Conservation (phyloP, 2,329 filamentous ascomycete genomes). For the Paradendryphiella salina region DNA sequence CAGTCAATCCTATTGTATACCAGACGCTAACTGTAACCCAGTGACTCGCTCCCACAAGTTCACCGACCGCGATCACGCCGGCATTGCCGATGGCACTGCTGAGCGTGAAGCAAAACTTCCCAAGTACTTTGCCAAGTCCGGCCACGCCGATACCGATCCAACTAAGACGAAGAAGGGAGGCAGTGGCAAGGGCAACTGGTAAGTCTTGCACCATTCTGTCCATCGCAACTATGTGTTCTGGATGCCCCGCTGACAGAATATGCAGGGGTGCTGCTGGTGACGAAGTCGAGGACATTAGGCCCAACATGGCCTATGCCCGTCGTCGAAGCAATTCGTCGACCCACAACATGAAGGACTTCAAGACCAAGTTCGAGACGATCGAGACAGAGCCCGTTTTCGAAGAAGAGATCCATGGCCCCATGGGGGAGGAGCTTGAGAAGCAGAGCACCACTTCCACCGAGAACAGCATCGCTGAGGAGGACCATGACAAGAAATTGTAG, state of each 20-base stretch:
- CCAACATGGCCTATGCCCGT: conserved; percentile 81
- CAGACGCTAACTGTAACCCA: conserved; percentile 43
- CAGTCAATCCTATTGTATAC: background rate
- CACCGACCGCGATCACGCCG: conserved; percentile 89
- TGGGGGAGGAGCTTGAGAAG: conserved; percentile 60
- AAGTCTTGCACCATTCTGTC: conserved; percentile 45
- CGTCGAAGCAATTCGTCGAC: conserved; percentile 91
- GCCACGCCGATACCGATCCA: conserved; percentile 78
- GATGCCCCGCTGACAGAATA: conserved; percentile 19
- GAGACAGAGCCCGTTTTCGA: conserved; percentile 92
- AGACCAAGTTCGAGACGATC: conserved; percentile 94
- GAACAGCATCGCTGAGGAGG: conserved; percentile 62
- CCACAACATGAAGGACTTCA: conserved; percentile 74
- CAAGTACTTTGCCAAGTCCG: conserved; percentile 90
- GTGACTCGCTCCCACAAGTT: conserved; percentile 98
- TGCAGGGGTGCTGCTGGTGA: conserved; percentile 79
- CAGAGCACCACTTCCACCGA: conserved; percentile 55
- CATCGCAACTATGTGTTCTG: background rate
- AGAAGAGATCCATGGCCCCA: conserved; percentile 75
- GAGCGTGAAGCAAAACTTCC: conserved; percentile 74
- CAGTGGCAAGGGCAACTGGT: conserved; percentile 93
- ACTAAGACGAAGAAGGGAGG: conserved; percentile 98
- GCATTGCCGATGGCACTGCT: conserved; percentile 73
- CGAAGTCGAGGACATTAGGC: conserved; percentile 80
- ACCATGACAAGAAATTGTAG: conserved; percentile 53